These are phyloP conservation scores for Xylaria multiplex DNA, from an alignment of 2,329 filamentous ascomycete genomes.

Conservation along the genomic window DNA sequence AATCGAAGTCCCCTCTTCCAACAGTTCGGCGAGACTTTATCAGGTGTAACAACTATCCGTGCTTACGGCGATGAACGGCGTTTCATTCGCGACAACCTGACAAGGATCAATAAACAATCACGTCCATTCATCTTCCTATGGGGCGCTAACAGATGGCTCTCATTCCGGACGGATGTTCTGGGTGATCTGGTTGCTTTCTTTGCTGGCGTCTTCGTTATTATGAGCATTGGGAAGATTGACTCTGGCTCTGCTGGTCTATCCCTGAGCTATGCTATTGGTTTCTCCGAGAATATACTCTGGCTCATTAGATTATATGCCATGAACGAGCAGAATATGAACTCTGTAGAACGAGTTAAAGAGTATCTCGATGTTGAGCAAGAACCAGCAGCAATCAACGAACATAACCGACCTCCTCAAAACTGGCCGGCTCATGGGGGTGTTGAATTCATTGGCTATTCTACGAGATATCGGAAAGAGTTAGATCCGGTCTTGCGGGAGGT, in stretches of 20 bases:
- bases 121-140: conserved; percentile 96
- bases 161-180: conserved; percentile 88
- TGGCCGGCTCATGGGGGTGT: conserved; percentile 90
- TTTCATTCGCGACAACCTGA: conserved; percentile 91
- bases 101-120: conserved; percentile 87
- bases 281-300: conserved; percentile 97
- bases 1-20: conserved; percentile 96
- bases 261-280: conserved; percentile 93
- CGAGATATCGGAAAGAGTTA: conserved; percentile 86
- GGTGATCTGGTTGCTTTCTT: conserved; percentile 95
- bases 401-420: conserved; percentile 77
- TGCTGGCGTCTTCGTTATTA: conserved; percentile 88
- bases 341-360: conserved; percentile 96
- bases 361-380: conserved; percentile 97
- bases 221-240: conserved; percentile 84
- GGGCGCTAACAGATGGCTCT: conserved; percentile 96
- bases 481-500: conserved; percentile 86
- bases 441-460: conserved; percentile 89
- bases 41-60: conserved; percentile 94
- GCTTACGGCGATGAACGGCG: conserved; percentile 94
- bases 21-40: conserved; percentile 95
- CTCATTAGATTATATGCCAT: conserved; percentile 91
- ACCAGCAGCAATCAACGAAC: conserved; percentile 78
- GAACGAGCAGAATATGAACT: conserved; percentile 99
- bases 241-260: conserved; percentile 93